phyloP scores from a whole-genome alignment of 768 basidiomycete species.

The Fibroporia radiculosa region DNA sequence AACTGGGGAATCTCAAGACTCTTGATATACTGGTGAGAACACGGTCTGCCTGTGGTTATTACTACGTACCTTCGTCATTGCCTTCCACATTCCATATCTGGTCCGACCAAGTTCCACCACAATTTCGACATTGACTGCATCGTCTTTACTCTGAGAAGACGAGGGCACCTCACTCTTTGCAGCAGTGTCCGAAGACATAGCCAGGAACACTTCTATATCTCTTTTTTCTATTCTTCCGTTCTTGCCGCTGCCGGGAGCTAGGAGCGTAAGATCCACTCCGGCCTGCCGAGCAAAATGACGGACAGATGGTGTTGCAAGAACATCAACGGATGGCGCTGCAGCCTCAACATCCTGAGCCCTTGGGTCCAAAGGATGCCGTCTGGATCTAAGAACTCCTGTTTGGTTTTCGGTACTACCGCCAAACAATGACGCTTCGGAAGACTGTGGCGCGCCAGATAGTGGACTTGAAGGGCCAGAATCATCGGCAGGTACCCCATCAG shows the following conservation, averaged over 20 bases:
- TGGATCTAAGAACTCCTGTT: constrained; percentile 10
- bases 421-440: neutral
- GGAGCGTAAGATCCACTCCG: constrained; percentile 47
- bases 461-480: neutral
- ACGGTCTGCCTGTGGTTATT: neutral
- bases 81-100: constrained; percentile 82
- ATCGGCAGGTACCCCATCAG: neutral
- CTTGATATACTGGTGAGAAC: constrained; percentile 27
- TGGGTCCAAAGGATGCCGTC: constrained; percentile 61
- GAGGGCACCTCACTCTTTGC: neutral
- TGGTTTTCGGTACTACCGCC: constrained; percentile 6
- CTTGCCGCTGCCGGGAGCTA: constrained; percentile 66
- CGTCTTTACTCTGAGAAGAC: constrained; percentile 2
- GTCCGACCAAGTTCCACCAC: constrained; percentile 71
- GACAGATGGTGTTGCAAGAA: constrained; percentile 71
- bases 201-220: constrained; percentile 63
- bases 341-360: constrained; percentile 25
- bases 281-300: constrained; percentile 67
- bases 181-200: neutral
- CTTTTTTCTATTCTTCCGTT: constrained; percentile 66
- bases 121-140: constrained; percentile 32
- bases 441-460: constrained; percentile 1
- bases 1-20: constrained; percentile 85
- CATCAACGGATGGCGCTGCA: constrained; percentile 18
- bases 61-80: constrained; percentile 66